These are phyloP conservation scores for Pelargonium citronellum DNA, from an alignment of 441 rosid species.

Conservation along the genomic window DNA sequence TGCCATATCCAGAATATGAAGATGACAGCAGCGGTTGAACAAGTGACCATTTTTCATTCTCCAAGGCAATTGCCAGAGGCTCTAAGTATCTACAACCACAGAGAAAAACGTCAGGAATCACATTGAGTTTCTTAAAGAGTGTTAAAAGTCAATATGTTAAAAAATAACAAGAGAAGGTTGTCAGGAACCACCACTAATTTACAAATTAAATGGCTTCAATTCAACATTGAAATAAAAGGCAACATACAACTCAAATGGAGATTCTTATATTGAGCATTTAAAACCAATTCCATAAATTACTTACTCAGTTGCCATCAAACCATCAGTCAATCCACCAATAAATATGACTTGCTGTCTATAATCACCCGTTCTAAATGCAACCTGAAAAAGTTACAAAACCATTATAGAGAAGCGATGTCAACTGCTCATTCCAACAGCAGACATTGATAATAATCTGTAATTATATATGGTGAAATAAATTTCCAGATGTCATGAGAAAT, in stretches of 20 bases:
- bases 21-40: conserved; percentile 83
- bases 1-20: conserved; percentile 82
- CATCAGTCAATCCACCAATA: conserved; percentile 87
- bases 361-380: conserved; percentile 89
- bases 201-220: neutral
- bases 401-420: conserved; percentile 2
- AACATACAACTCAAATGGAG: neutral
- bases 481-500: too few species aligned
- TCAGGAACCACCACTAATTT: too few species aligned
- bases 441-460: neutral
- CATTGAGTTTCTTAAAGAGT: neutral
- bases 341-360: conserved; percentile 81
- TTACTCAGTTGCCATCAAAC: conserved; percentile 84
- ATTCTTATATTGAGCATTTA: neutral
- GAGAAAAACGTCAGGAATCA: conserved; percentile 1
- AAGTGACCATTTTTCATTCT: conserved; percentile 89
- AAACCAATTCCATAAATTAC: conserved; percentile 25
- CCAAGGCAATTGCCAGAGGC: conserved; percentile 87
- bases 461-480: too few species aligned
- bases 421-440: neutral
- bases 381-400: conserved; percentile 34
- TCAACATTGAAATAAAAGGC: neutral
- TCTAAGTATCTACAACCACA: conserved; percentile 63
- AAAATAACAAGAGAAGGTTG: neutral
- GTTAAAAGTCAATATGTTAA: neutral